phyloP scores from a whole-genome alignment of 768 basidiomycete species.

The Boletus pseudopeckii region DNA sequence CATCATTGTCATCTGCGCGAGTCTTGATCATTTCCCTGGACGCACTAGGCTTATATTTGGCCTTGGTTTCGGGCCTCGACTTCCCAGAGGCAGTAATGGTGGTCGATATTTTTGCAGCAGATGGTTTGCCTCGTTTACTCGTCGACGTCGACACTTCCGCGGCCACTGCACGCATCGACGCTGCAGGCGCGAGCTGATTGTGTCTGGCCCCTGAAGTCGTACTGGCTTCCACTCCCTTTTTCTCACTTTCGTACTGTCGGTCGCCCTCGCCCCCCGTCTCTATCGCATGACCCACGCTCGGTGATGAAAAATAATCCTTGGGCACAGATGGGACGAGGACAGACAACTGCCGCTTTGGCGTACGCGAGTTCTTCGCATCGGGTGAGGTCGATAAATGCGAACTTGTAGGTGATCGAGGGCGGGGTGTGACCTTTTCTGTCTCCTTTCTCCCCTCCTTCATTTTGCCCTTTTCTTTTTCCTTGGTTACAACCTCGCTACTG shows the following conservation, averaged over 20 bases:
- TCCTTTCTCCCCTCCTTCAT: neutral
- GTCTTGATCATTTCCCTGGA: neutral
- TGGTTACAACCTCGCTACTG: neutral
- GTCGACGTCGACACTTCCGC: slow-evolving; percentile 22
- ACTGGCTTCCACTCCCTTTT: neutral
- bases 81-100: neutral
- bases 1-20: neutral
- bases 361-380: neutral
- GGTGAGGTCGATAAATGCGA: slow-evolving; percentile 9
- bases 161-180: slow-evolving; percentile 21
- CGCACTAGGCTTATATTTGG: neutral
- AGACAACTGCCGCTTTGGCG: slow-evolving; percentile 23
- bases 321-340: slow-evolving; percentile 29
- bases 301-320: slow-evolving; percentile 26
- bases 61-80: neutral
- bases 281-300: neutral
- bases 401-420: slow-evolving; percentile 4
- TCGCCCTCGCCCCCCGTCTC: neutral
- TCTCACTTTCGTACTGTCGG: neutral
- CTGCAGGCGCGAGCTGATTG: slow-evolving; percentile 15
- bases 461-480: neutral
- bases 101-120: slow-evolving; percentile 12
- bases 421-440: neutral
- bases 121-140: slow-evolving; percentile 17
- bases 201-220: neutral